Base-by-base conservation (phyloP, 2,329 filamentous ascomycete species). In the Domatiomyces catenatus region DNA sequence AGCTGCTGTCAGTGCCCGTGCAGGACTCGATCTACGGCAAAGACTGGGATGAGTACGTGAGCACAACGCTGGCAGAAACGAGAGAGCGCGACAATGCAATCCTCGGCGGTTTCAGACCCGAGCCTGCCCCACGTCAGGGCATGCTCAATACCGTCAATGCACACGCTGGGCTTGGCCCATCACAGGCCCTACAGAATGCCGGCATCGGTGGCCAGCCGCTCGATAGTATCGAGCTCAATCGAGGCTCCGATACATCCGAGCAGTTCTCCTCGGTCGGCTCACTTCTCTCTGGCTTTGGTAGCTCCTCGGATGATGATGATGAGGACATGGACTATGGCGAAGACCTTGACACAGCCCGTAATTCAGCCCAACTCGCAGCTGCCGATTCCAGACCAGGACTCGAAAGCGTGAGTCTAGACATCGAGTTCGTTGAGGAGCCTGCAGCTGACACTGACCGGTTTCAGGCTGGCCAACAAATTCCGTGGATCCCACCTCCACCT, bases 41-140 rank as follows among this genome's bases (percentile, higher is more conserved):
- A 49, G 83, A 88, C 53, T 98, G 92, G 92, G 84, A 92, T 60
- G 83, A 86, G 60, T 98, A 96, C 61, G 89, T 96, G 42, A 90
- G 96, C 64, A 85, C 90, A 52, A 87, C 88, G 0, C 73, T 98
- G 22, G 86, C 90, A 0, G 90, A 95, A 66, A 98, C 92, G 0
- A 76, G 92, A 50, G 92, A 98, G 68, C 80, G 90, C 55, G 92
- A 98, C 63, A 98, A 98, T 64, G 92, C 92, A n/a, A 94, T 96
- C 49, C 80, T 98, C 4, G 92, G 92, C 46, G 92, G 92, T 5
- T 89, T 96, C 8, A 80, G 92, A 54, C 92, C 92, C 1, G 92
- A 96, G 59, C 84, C 93, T 65, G 84, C 83, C 43, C 84, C 88
- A 61, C 79, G 89, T 50, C 76, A 79, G 59, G 80, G 82, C 48